These are phyloP conservation scores for Pyrenophora teres DNA, from an alignment of 2,329 filamentous ascomycete species.

Conservation along the genomic window DNA sequence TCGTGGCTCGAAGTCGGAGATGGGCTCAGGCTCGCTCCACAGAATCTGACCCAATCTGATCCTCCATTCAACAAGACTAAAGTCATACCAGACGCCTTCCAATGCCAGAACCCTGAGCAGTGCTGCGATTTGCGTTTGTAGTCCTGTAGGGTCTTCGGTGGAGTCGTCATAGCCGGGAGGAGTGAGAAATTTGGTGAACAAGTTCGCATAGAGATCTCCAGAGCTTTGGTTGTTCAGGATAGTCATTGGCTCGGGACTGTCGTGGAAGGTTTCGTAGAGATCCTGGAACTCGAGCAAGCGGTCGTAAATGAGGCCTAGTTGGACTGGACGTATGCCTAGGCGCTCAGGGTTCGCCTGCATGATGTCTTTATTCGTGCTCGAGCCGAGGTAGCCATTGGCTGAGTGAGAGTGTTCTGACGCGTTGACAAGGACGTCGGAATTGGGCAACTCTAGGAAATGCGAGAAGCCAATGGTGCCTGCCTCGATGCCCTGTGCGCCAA, in stretches of 20 bases:
- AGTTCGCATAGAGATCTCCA: constrained; percentile 55
- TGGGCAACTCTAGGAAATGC: constrained; percentile 68
- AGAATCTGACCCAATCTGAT: constrained; percentile 73
- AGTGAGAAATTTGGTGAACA: constrained; percentile 51
- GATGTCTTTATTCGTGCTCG: constrained; percentile 52
- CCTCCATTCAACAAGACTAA: constrained; percentile 75
- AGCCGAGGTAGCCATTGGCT: constrained; percentile 35
- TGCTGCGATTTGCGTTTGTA: constrained; percentile 72
- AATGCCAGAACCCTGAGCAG: constrained; percentile 68
- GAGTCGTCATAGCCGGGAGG: constrained; percentile 48
- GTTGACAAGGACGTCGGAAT: constrained; percentile 62
- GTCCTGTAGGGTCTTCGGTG: constrained; percentile 61
- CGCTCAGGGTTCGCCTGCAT: constrained; percentile 45
- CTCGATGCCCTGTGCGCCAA: constrained; percentile 72
- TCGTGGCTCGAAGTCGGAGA: constrained; percentile 25
- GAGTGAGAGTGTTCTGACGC: constrained; percentile 60
- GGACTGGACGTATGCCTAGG: constrained; percentile 45
- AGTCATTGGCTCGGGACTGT: constrained; percentile 60
- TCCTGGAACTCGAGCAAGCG: constrained; percentile 52
- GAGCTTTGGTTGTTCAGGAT: constrained; percentile 57
- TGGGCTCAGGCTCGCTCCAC: constrained; percentile 57
- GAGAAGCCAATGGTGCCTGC: constrained; percentile 72
- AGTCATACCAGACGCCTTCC: constrained; percentile 74
- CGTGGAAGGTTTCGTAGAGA: constrained; percentile 58
- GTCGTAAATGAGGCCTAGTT: constrained; percentile 41